Evolutionary conservation across 495 filamentous ascomycete genomes (phyloP), one percentile per base, ranked within the genome.

Genomic region (Xylaria intraflava): DNA sequence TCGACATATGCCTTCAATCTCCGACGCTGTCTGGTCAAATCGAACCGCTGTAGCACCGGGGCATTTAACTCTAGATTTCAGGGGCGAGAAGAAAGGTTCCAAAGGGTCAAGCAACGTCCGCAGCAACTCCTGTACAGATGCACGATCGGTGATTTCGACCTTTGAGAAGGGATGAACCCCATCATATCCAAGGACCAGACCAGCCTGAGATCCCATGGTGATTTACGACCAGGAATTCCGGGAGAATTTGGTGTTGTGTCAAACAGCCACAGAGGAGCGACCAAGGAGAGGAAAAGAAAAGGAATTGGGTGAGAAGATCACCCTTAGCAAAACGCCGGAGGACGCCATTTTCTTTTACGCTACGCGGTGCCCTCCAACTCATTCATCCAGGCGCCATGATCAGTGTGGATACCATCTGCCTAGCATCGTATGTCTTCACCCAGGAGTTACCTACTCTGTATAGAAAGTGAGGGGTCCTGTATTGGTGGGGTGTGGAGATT

Each of bases 11-110:
- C 87, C 87, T 68, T 91, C 87, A 7, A 91, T 78, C 54, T 89
- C 83, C 7, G 86, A 86, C 7, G 84, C 87, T 4, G 81, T 84
- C 57, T 88, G 83, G 63, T 90, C 87, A 69, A 84, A 87, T 26
- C 83, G 74, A 26, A 84, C 83, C 6, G 81, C 82, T 9, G 84
- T 85, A 3, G 78, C 77, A n/a, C 83, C 83, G 2, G 78, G 78
- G 39, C 78, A 69, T 59, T 77, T 81, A 31, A 86, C 72, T 46
- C 82, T 77, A 17, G 77, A 75, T 49, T 77, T 75, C 30, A 62
- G 58, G 0, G 80, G 78, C 3, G 84, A 84, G 66, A 86, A 86
- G 66, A 82, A 83, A 22, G 79, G 77, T 27, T 80, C 66, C 4
- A 87, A 71, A 27, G 83, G 84, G 59, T 84, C 77, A 23, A 88